Percentiles rank a stretch among this genome's conserved stretches.
These are phyloP conservation scores for Taiozyma sp. DNA, from an alignment of 1,139 yeast genomes.

Conservation along the genomic window DNA sequence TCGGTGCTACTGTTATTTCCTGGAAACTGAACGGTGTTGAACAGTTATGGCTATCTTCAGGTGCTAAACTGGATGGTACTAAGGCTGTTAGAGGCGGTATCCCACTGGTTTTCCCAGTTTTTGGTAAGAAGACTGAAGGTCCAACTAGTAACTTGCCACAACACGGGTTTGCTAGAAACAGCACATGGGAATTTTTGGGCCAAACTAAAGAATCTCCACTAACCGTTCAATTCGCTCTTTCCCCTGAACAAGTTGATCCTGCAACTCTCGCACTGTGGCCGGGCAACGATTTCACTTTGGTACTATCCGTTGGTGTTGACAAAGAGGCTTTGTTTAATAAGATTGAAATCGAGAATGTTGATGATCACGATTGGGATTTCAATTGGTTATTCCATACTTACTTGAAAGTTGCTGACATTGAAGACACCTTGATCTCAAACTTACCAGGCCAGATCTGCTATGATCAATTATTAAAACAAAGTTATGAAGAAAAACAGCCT, in stretches of 20 bases:
- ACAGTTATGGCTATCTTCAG: slow-evolving; percentile 65
- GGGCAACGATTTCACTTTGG: slow-evolving; percentile 64
- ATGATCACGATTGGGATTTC: slow-evolving; percentile 62
- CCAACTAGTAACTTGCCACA: slow-evolving; percentile 64
- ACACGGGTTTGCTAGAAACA: slow-evolving; percentile 92
- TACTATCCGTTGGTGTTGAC: slow-evolving; percentile 59
- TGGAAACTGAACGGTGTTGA: slow-evolving; percentile 74
- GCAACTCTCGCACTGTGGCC: slow-evolving; percentile 54
- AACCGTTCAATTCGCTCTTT: slow-evolving; percentile 82
- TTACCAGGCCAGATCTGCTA: slow-evolving; percentile 62
- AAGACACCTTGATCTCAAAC: slow-evolving; percentile 71
- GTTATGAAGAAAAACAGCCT: slow-evolving; percentile 66
- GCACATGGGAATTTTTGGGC: slow-evolving; percentile 90
- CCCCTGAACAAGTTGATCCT: slow-evolving; percentile 70
- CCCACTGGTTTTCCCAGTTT: slow-evolving; percentile 92
- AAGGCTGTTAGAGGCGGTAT: slow-evolving; percentile 97
- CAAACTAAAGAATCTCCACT: slow-evolving; percentile 57
- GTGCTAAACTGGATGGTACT: slow-evolving; percentile 82
- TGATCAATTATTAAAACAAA: slow-evolving; percentile 65
- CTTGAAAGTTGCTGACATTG: slow-evolving; percentile 66
- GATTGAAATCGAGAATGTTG: slow-evolving; percentile 73
- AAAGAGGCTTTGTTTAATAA: slow-evolving; percentile 53
- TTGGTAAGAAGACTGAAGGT: slow-evolving; percentile 63
- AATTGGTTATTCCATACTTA: slow-evolving; percentile 97
- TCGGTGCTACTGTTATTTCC: slow-evolving; percentile 84